Conservation (phyloP, 345 rosid species). For the Cardamine chenopodiifolia region DNA sequence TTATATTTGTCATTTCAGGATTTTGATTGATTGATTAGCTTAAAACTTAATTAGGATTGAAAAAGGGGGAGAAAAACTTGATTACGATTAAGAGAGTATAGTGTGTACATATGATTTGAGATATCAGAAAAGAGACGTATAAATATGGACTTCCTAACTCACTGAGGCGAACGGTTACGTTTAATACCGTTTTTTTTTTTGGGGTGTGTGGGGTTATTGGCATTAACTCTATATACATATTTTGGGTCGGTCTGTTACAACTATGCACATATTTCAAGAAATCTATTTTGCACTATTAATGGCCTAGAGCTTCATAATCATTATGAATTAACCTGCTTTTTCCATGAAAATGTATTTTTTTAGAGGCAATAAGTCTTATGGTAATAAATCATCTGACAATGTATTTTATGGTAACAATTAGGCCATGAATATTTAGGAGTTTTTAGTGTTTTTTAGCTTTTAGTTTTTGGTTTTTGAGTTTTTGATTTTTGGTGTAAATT, state of each 20-base stretch:
- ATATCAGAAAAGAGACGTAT: slow-evolving; percentile 26
- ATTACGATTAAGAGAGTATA: background rate
- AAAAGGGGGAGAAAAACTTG: background rate
- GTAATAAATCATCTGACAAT: too few species aligned
- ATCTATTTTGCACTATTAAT: background rate
- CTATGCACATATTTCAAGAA: background rate
- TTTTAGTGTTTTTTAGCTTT: too few species aligned
- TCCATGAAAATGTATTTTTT: too few species aligned
- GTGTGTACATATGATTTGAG: too few species aligned
- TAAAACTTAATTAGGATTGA: background rate
- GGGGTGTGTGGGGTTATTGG: background rate
- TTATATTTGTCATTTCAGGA: too few species aligned
- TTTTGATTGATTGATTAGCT: background rate
- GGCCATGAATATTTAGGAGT: too few species aligned
- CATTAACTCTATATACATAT: background rate
- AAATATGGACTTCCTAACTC: slow-evolving; percentile 9
- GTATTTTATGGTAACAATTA: too few species aligned
- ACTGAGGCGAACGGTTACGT: background rate
- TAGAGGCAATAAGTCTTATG: too few species aligned
- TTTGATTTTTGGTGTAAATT: too few species aligned
- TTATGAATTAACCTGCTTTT: too few species aligned
- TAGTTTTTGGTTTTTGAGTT: too few species aligned
- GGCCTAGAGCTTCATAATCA: background rate
- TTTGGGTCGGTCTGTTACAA: background rate
- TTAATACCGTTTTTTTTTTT: slow-evolving; percentile 4